A percentile compares a stretch with the other conserved stretches of the same genome.
Conservation (phyloP, 495 filamentous ascomycete species). For the Apodospora peruviana region DNA sequence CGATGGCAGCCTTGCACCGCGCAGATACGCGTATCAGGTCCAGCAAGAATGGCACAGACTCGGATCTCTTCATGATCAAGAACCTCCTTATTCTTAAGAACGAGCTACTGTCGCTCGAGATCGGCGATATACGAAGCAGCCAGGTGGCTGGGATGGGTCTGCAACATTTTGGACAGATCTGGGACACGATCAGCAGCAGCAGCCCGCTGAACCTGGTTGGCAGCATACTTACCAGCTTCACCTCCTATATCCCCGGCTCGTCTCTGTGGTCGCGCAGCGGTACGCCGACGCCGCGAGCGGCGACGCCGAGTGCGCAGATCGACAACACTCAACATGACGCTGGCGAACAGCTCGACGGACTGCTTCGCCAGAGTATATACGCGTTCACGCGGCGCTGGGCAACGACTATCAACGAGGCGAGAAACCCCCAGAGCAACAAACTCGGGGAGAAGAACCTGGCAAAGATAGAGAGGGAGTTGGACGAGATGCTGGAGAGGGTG, state of each 20-base stretch:
- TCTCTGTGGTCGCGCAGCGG: constrained; percentile 29
- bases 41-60: constrained; percentile 47
- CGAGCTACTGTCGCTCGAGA: constrained; percentile 87
- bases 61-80: constrained; percentile 82
- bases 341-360: constrained; percentile 74
- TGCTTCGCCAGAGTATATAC: constrained; percentile 70
- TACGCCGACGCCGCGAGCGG: constrained; percentile 11
- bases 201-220: constrained; percentile 36
- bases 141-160: constrained; percentile 35
- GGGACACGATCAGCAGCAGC: constrained; percentile 56
- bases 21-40: constrained; percentile 46
- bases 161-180: constrained; percentile 69
- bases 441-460: constrained; percentile 31
- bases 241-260: constrained; percentile 27
- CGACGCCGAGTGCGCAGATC: constrained; percentile 3
- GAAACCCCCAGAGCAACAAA: constrained; percentile 18
- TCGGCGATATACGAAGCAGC: constrained; percentile 72
- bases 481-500: constrained; percentile 38
- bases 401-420: constrained; percentile 32
- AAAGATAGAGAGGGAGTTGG: constrained; percentile 41
- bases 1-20: constrained; percentile 43
- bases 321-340: constrained; percentile 47
- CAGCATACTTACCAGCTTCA: constrained; percentile 31
- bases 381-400: constrained; percentile 68
- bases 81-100: constrained; percentile 88